phyloP scores from a whole-genome alignment of 257 asterid species.

The Verbascum thapsus region DNA sequence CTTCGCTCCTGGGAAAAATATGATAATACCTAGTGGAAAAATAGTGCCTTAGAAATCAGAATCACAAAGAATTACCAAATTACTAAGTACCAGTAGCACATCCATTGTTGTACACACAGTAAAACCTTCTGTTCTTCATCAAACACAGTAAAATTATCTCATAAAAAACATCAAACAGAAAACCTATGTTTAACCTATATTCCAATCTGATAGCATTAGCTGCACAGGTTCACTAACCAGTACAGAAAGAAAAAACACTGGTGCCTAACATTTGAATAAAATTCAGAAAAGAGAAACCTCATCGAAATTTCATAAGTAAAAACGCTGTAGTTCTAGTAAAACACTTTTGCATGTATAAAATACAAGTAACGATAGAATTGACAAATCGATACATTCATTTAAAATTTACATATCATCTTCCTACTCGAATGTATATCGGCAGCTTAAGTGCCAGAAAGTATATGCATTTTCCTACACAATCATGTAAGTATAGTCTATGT shows the following conservation, averaged over 20 bases:
- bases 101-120: neutral
- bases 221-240: neutral
- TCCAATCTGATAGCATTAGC: slow-evolving; percentile 13
- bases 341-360: slow-evolving; percentile 4
- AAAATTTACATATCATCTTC: too few relatives aligned
- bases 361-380: neutral
- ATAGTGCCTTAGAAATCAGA: neutral
- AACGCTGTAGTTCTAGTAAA: slow-evolving; percentile 3
- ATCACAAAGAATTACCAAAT: neutral
- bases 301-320: neutral
- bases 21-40: neutral
- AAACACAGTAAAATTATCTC: too few relatives aligned
- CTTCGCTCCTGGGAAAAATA: slow-evolving; percentile 3
- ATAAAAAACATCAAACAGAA: slow-evolving; percentile 10
- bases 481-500: slow-evolving; percentile 1
- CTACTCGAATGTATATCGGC: too few relatives aligned
- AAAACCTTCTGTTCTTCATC: too few relatives aligned
- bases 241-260: slow-evolving; percentile 13
- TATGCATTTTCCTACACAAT: neutral
- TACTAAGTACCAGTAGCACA: slow-evolving; percentile 7
- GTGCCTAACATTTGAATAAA: slow-evolving; percentile 1
- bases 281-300: slow-evolving; percentile 6
- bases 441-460: neutral
- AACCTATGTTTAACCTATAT: neutral
- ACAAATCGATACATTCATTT: too few relatives aligned